Base-by-base conservation (phyloP, 805 yeast genomes). In the Spathaspora sp. region DNA sequence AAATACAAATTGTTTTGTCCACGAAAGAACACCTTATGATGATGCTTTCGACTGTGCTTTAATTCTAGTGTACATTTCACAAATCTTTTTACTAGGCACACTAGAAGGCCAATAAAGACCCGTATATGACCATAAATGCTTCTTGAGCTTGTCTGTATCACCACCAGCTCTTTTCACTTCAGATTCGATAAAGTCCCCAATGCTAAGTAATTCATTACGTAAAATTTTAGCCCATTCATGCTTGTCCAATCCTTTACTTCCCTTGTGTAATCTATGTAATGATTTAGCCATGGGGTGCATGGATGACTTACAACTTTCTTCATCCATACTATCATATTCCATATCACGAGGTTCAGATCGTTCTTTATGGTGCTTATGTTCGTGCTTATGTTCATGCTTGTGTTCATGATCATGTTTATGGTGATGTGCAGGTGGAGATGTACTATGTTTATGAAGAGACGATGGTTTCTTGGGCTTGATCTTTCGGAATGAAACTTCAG, bases 71-170 rank as follows among this genome's bases (percentile, higher is more conserved):
- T 89, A 91, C 97, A 91, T 90, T 29, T 81, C 84, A 61, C 78
- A 77, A 55, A 90, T 81, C 69, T 86, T 86, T 39, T 75, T 68
- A 54, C 93, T 85, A 42, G 87, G 82, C n/a, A 85, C 97, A 55
- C 80, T 79, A 3, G 83, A 87, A 2, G 97, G 97, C 97, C 97
- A 90, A 70, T 83, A 90, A 49, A 81, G 78, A 18, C 91, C 78
- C 4, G 94, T 89, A 65, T 86, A 89, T 29, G 87, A 80, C 97
- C 97, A 90, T 53, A 90, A 68, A 60, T 89, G 94, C 63, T 80
- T 85, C 52, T 75, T 72, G 52, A 71, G 59, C 60, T 75, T 78
- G 6, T 68, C 74, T 28, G 72, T 62, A 19, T 72, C 71, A 5
- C 16, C 17, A 31, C 46, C 45, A 14, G 57, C 56, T 2, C 51